Evolutionary conservation across 2,329 filamentous ascomycete genomes (phyloP).

Genomic region (Aspergillus fischeri): DNA sequence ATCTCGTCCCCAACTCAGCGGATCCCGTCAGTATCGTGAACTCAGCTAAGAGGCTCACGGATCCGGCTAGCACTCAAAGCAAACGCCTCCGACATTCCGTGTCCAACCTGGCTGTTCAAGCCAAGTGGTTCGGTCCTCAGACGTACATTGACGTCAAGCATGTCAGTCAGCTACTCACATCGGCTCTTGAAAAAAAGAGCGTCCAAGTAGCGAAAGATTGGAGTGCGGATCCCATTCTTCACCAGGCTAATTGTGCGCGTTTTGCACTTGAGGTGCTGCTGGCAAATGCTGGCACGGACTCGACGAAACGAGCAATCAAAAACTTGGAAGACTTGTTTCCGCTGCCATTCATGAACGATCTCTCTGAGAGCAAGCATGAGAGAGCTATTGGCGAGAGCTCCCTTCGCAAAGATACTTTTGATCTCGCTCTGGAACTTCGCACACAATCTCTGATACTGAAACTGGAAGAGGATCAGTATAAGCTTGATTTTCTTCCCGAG

Average conservation of each 20-base stretch:
- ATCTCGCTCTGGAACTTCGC: slow-evolving; percentile 50
- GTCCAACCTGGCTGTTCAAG: slow-evolving; percentile 21
- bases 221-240: slow-evolving; percentile 36
- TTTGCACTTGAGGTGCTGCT: slow-evolving; percentile 40
- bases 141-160: slow-evolving; percentile 35
- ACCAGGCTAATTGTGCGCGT: slow-evolving; percentile 41
- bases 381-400: slow-evolving; percentile 34
- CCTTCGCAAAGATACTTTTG: slow-evolving; percentile 42
- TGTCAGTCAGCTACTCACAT: slow-evolving; percentile 29
- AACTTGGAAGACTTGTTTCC: slow-evolving; percentile 33
- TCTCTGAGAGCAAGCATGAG: slow-evolving; percentile 15
- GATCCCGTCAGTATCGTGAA: slow-evolving; percentile 24
- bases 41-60: slow-evolving; percentile 27
- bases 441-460: slow-evolving; percentile 52
- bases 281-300: slow-evolving; percentile 18
- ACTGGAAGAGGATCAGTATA: slow-evolving; percentile 31
- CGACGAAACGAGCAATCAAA: slow-evolving; percentile 19
- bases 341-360: slow-evolving; percentile 29
- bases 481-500: slow-evolving; percentile 37
- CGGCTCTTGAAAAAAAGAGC: slow-evolving; percentile 15
- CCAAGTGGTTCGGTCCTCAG: slow-evolving; percentile 23
- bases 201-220: slow-evolving; percentile 20
- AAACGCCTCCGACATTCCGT: slow-evolving; percentile 23
- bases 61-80: slow-evolving; percentile 24
- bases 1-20: slow-evolving; percentile 29